These are phyloP conservation scores for Vachellia collinsii DNA, from an alignment of 306 rosid genomes.

Conservation along the genomic window DNA sequence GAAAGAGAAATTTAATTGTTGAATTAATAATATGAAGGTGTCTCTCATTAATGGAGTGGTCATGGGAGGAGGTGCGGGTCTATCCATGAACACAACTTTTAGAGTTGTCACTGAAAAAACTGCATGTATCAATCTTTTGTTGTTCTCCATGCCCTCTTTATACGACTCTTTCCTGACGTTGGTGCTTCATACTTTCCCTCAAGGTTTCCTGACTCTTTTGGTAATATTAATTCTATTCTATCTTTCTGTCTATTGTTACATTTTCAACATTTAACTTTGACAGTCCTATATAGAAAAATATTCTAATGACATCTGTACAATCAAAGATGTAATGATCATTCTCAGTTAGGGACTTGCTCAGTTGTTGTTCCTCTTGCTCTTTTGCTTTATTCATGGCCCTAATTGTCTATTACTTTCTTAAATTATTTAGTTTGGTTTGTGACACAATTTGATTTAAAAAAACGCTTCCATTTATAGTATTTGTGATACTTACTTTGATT, in stretches of 20 bases:
- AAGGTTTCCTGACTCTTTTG: neutral
- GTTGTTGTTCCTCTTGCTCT: too few relatives aligned
- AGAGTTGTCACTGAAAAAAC: conserved; percentile 42
- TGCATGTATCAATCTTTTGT: conserved; percentile 9
- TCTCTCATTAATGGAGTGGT: conserved; percentile 33
- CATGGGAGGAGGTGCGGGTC: conserved; percentile 43
- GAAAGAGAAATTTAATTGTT: neutral
- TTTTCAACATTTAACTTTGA: neutral
- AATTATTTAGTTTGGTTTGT: too few relatives aligned
- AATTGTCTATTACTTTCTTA: too few relatives aligned
- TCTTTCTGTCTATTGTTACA: neutral
- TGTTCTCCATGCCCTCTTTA: neutral
- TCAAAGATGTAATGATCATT: too few relatives aligned
- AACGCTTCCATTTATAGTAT: too few relatives aligned
- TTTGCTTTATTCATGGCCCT: too few relatives aligned
- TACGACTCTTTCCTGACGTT: conserved; percentile 34
- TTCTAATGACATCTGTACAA: neutral
- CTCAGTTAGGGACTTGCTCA: too few relatives aligned
- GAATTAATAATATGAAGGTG: conserved; percentile 4
- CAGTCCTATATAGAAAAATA: neutral
- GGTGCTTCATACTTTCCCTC: conserved; percentile 42
- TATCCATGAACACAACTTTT: conserved; percentile 29
- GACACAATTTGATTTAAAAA: too few relatives aligned
- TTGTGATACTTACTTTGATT: too few relatives aligned
- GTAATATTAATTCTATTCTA: neutral